A percentile compares a stretch with the other conserved stretches of the same genome.
These are phyloP conservation scores for Eremothecium sinecaudum DNA, from an alignment of 1,139 yeast species.

Conservation along the genomic window DNA sequence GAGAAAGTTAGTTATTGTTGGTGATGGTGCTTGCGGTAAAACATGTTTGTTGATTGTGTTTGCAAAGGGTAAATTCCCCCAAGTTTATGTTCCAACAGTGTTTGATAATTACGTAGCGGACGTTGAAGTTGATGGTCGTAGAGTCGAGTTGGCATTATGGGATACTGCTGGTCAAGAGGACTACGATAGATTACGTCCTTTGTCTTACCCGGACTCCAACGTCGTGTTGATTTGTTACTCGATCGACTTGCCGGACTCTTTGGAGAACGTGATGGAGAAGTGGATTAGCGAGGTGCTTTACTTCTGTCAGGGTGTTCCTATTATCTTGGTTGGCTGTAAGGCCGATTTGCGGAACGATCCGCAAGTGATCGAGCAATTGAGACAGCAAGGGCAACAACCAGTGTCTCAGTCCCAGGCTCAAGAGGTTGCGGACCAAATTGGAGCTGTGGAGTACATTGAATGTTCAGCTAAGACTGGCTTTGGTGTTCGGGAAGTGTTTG, in stretches of 20 bases:
- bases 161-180: slow-evolving; percentile 98
- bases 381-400: slow-evolving; percentile 66
- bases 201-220: slow-evolving; percentile 86
- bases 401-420: slow-evolving; percentile 75
- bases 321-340: slow-evolving; percentile 87
- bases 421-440: slow-evolving; percentile 74
- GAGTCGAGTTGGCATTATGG: slow-evolving; percentile 89
- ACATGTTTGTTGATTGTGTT: slow-evolving; percentile 75
- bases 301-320: slow-evolving; percentile 91
- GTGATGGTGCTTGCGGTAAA: slow-evolving; percentile 80
- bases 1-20: slow-evolving; percentile 71
- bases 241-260: slow-evolving; percentile 81
- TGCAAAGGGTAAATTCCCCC: slow-evolving; percentile 91
- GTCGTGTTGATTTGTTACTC: slow-evolving; percentile 87
- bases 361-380: slow-evolving; percentile 60
- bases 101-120: slow-evolving; percentile 91
- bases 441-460: slow-evolving; percentile 79
- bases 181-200: slow-evolving; percentile 86
- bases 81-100: slow-evolving; percentile 88
- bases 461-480: slow-evolving; percentile 89
- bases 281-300: slow-evolving; percentile 91
- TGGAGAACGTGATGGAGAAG: slow-evolving; percentile 84
- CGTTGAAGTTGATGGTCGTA: slow-evolving; percentile 87
- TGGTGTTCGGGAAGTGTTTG: slow-evolving; percentile 86
- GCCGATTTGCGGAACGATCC: slow-evolving; percentile 80